A percentile compares a stretch with the other conserved stretches of the same genome.
Evolutionary conservation across 768 basidiomycete species (phyloP).

Genomic region (Trametes elegans): DNA sequence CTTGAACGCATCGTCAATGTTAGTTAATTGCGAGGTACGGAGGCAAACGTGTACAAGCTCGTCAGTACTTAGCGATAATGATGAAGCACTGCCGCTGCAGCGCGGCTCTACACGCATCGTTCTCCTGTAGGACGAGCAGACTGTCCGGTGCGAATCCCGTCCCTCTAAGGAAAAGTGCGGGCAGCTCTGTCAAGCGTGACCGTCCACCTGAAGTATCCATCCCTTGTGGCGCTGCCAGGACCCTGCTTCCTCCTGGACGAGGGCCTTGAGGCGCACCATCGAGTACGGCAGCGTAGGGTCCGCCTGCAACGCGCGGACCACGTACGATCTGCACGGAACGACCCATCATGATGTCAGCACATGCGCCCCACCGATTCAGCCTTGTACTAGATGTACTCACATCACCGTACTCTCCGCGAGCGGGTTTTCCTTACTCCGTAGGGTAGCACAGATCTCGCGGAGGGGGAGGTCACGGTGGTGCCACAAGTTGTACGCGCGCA

Average conservation of each 20-base stretch:
- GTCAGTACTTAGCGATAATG: no score
- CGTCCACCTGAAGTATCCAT: slow-evolving; percentile 32
- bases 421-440: slow-evolving; percentile 38
- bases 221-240: slow-evolving; percentile 43
- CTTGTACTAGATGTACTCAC: slow-evolving; percentile 28
- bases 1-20: no score
- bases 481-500: slow-evolving; percentile 48
- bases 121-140: neutral
- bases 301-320: slow-evolving; percentile 40
- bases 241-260: slow-evolving; percentile 39
- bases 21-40: no score
- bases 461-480: slow-evolving; percentile 35
- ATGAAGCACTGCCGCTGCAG: no score
- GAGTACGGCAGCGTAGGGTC: slow-evolving; percentile 38
- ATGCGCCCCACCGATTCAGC: no score
- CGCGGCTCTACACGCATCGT: no score
- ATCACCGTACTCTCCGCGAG: slow-evolving; percentile 47
- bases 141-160: no score
- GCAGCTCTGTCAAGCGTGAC: neutral
- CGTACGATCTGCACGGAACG: slow-evolving; percentile 37
- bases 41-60: no score
- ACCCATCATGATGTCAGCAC: neutral
- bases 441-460: slow-evolving; percentile 37
- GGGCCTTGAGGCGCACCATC: slow-evolving; percentile 32
- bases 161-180: no score